A percentile compares a stretch with the other conserved stretches of the same genome.
Conservation (phyloP, 257 asterid genomes). For the Solanum piurae region DNA sequence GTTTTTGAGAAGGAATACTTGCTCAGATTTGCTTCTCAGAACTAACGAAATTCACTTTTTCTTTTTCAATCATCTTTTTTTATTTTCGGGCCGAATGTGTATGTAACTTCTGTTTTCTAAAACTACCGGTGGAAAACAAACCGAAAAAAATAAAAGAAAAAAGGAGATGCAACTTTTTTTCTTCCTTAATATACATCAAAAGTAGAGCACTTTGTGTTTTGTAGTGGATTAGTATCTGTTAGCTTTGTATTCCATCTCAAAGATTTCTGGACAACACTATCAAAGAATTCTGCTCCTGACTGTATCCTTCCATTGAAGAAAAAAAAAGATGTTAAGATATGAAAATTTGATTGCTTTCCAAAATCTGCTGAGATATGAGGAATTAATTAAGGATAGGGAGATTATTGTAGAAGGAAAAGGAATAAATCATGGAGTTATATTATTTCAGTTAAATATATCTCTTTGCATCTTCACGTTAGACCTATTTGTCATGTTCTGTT, state of each 20-base stretch:
- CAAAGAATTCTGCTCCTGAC: not conserved
- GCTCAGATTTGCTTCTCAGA: not conserved
- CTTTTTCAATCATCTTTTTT: not conserved
- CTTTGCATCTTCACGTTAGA: not conserved
- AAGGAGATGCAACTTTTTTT: not conserved
- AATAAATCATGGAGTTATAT: not conserved
- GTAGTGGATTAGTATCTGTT: not conserved
- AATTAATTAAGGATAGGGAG: not conserved
- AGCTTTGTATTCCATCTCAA: not conserved
- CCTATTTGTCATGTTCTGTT: slow-evolving; percentile 5
- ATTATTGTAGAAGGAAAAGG: not conserved
- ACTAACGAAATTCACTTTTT: not conserved
- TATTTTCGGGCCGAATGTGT: not conserved
- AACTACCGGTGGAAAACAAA: not conserved
- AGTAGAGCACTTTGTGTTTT: not conserved
- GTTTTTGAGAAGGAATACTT: not conserved
- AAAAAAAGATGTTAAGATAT: not conserved
- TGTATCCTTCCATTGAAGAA: not conserved
- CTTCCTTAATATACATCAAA: not conserved
- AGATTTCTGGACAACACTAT: not conserved
- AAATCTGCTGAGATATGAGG: not conserved
- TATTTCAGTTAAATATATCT: not conserved
- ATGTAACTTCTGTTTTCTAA: not conserved
- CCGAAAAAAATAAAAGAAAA: not conserved
- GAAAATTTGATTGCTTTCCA: not conserved